Conservation (phyloP, 2,329 filamentous ascomycete species). For the Reticulascus tulasneorum region DNA sequence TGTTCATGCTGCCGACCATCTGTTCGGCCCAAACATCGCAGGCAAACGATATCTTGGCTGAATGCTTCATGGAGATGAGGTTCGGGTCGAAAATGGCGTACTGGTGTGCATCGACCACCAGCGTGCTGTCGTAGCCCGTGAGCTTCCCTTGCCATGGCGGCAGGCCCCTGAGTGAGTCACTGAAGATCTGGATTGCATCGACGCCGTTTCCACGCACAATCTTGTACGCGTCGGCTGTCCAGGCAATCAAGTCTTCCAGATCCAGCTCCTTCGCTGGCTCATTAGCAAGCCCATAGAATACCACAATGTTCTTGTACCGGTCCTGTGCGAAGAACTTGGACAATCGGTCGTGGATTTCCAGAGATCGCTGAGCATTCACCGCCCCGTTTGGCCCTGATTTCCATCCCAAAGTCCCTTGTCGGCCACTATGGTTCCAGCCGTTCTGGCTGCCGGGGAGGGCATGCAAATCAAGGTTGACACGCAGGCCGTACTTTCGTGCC, state of each 20-base stretch:
- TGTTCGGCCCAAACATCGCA: conserved; percentile 66
- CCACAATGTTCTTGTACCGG: conserved; percentile 48
- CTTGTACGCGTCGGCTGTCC: conserved; percentile 53
- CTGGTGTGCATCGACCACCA: conserved; percentile 74
- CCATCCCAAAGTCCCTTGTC: conserved; percentile 33
- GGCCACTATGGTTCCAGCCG: conserved; percentile 60
- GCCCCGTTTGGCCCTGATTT: conserved; percentile 17
- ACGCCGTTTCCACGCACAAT: conserved; percentile 58
- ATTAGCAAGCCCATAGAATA: conserved; percentile 65
- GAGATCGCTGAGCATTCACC: conserved; percentile 41
- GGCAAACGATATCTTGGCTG: conserved; percentile 64
- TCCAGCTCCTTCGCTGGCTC: conserved; percentile 61
- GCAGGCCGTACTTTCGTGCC: conserved; percentile 46
- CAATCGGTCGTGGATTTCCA: conserved; percentile 49
- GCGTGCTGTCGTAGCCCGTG: conserved; percentile 47
- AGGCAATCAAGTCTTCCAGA: conserved; percentile 49
- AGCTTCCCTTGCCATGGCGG: conserved; percentile 68
- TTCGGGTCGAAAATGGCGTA: conserved; percentile 74
- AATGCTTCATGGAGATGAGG: conserved; percentile 62
- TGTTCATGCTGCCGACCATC: conserved; percentile 51
- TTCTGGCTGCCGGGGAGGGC: conserved; percentile 55
- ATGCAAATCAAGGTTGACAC: conserved; percentile 58
- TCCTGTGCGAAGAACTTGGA: conserved; percentile 23
- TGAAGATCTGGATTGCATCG: conserved; percentile 58
- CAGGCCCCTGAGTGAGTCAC: conserved; percentile 70